phyloP scores from a whole-genome alignment of 2,329 filamentous ascomycete species.

The Penicillium sp. region DNA sequence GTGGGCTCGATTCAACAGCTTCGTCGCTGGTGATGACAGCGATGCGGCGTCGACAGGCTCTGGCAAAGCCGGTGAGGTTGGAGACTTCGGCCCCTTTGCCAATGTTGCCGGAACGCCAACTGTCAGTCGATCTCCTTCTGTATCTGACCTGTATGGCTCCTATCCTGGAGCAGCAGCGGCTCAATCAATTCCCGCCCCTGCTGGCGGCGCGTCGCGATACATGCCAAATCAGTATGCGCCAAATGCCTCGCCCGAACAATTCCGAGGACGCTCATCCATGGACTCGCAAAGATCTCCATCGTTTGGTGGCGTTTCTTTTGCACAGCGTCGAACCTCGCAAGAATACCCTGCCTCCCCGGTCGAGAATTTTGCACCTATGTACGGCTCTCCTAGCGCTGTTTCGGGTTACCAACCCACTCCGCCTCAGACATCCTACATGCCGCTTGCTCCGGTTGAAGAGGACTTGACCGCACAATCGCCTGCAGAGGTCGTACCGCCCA shows the following conservation, averaged over 20 bases:
- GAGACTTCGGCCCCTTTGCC: conserved; percentile 76
- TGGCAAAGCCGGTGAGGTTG: conserved; percentile 57
- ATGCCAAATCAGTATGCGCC: conserved; percentile 52
- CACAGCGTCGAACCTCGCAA: conserved; percentile 43
- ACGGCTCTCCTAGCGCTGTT: conserved; percentile 37
- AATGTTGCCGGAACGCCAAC: conserved; percentile 75
- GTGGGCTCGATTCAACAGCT: conserved; percentile 93
- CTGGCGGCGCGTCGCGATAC: conserved; percentile 47
- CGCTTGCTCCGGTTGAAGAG: conserved; percentile 47
- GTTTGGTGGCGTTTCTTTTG: conserved; percentile 35
- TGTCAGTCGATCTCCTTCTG: conserved; percentile 73
- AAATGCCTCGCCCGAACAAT: conserved; percentile 57
- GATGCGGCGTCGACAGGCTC: conserved; percentile 64
- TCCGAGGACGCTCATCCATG: conserved; percentile 54
- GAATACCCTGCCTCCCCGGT: conserved; percentile 39
- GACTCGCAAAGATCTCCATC: conserved; percentile 51
- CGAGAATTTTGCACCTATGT: conserved; percentile 39
- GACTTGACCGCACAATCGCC: conserved; percentile 36
- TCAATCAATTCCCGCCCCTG: conserved; percentile 37
- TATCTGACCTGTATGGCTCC: conserved; percentile 73
- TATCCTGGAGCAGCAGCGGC: conserved; percentile 47
- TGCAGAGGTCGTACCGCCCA: conserved; percentile 23
- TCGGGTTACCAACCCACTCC: conserved; percentile 43
- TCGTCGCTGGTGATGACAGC: conserved; percentile 87
- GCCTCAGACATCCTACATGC: conserved; percentile 43